phyloP scores from a whole-genome alignment of 345 rosid species.

The Citrus inodora region DNA sequence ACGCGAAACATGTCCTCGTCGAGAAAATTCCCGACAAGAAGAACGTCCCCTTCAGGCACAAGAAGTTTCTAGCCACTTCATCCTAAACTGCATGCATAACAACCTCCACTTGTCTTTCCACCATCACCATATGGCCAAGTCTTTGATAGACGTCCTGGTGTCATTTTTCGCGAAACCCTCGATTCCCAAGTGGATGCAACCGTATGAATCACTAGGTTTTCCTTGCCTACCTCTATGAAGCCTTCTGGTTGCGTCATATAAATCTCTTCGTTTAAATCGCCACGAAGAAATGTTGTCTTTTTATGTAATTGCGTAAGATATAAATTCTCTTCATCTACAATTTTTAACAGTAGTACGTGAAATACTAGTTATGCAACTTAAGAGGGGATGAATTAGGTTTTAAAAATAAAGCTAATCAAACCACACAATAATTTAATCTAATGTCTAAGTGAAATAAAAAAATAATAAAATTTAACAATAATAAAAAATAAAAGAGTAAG shows the following conservation, averaged over 20 bases:
- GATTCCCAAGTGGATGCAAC: too few relatives aligned
- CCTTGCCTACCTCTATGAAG: neutral
- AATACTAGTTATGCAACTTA: too few relatives aligned
- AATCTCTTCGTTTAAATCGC: neutral
- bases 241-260: neutral
- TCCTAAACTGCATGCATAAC: neutral
- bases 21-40: neutral
- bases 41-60: neutral
- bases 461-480: too few relatives aligned
- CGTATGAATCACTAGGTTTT: too few relatives aligned
- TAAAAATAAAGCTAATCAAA: too few relatives aligned
- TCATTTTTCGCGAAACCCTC: neutral
- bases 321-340: neutral
- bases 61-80: conserved; percentile 2
- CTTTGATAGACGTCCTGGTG: neutral
- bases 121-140: neutral
- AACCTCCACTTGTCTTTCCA: neutral
- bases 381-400: too few relatives aligned
- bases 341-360: too few relatives aligned
- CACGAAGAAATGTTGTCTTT: too few relatives aligned
- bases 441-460: too few relatives aligned
- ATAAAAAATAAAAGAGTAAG: too few relatives aligned
- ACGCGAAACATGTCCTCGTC: neutral
- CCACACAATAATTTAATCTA: too few relatives aligned
- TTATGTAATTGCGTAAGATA: neutral